Conservation (phyloP, 2,329 filamentous ascomycete species). For the Epichloe aotearoae region DNA sequence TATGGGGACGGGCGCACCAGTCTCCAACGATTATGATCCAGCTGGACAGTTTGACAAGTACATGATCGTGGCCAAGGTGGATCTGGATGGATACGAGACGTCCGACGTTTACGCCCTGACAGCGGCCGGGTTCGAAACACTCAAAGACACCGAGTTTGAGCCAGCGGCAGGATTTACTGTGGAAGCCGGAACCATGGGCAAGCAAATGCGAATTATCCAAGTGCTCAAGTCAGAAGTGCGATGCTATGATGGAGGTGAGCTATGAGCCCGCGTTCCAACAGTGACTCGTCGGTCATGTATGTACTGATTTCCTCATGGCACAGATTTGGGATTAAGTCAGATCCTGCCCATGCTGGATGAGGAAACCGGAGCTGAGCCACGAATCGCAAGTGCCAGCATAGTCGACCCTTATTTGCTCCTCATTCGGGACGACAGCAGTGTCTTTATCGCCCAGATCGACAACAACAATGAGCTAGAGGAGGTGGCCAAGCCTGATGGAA, state of each 20-base stretch:
- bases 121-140: constrained; percentile 58
- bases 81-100: constrained; percentile 55
- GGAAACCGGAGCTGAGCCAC: constrained; percentile 68
- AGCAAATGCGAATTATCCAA: constrained; percentile 71
- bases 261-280: background rate
- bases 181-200: constrained; percentile 72
- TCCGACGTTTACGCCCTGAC: constrained; percentile 68
- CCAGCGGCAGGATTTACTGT: constrained; percentile 76
- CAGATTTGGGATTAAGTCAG: constrained; percentile 76
- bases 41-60: constrained; percentile 61
- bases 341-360: constrained; percentile 91
- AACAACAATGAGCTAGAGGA: constrained; percentile 72
- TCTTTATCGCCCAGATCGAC: constrained; percentile 68
- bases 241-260: constrained; percentile 76
- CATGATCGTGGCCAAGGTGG: constrained; percentile 67
- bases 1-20: constrained; percentile 34
- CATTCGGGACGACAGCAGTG: constrained; percentile 68
- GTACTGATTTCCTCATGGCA: constrained; percentile 8
- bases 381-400: constrained; percentile 70
- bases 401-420: constrained; percentile 76
- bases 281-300: background rate
- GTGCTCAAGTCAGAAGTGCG: constrained; percentile 76
- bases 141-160: constrained; percentile 82
- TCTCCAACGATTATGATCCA: constrained; percentile 41
- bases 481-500: constrained; percentile 48